Percentiles rank a stretch among this genome's conserved stretches.
phyloP scores from a whole-genome alignment of 148 eudicot species.

The Oxyria digyna region DNA sequence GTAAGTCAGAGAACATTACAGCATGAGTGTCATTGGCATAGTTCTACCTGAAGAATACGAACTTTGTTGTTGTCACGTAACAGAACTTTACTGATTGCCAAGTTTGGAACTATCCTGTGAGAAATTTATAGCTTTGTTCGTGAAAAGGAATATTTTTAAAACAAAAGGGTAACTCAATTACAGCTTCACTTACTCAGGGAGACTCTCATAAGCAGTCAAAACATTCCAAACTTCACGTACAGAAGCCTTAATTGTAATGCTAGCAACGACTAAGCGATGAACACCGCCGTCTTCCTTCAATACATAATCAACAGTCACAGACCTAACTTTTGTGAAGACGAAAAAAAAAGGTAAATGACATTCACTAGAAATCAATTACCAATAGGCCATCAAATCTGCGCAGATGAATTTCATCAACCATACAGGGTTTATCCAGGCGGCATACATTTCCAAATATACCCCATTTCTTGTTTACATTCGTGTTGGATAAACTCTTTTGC shows the following conservation, averaged over 20 bases:
- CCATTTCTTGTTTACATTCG: slow-evolving; percentile 51
- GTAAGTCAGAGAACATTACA: neutral
- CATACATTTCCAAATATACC: slow-evolving; percentile 77
- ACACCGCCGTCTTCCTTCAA: slow-evolving; percentile 97
- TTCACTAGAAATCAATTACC: slow-evolving; percentile 35
- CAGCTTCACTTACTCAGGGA: slow-evolving; percentile 73
- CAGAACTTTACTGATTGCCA: slow-evolving; percentile 88
- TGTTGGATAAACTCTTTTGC: slow-evolving; percentile 27
- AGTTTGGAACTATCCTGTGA: slow-evolving; percentile 90
- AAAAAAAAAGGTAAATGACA: slow-evolving; percentile 11
- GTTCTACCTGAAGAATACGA: slow-evolving; percentile 73
- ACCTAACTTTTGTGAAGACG: slow-evolving; percentile 9
- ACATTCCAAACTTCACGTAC: slow-evolving; percentile 88
- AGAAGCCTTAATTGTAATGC: slow-evolving; percentile 94
- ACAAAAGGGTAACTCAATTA: neutral
- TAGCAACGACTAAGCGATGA: slow-evolving; percentile 86
- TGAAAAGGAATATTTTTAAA: neutral
- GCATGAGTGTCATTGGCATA: neutral
- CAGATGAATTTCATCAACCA: slow-evolving; percentile 93
- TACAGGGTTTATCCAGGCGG: slow-evolving; percentile 56
- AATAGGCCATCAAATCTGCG: slow-evolving; percentile 94
- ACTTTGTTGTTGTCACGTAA: slow-evolving; percentile 87
- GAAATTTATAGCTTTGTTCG: slow-evolving; percentile 9
- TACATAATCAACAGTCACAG: slow-evolving; percentile 23
- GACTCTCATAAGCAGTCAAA: slow-evolving; percentile 88